Evolutionary conservation across 1,139 yeast genomes (phyloP).

Genomic region (Eremothecium cymbalariae): DNA sequence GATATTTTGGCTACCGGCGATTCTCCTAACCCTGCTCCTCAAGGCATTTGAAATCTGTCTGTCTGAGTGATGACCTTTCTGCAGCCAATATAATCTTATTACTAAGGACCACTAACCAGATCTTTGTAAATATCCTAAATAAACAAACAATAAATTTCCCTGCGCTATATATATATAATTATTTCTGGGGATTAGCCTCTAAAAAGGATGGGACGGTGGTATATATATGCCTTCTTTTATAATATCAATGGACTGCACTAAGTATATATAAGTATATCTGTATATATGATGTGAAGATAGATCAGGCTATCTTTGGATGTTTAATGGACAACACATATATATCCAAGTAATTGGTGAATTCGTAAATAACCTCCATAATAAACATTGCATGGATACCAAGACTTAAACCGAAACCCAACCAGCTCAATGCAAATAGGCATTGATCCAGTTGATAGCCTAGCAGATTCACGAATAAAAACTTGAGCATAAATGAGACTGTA

Average conservation of each 20-base stretch:
- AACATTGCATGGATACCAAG: constrained; percentile 74
- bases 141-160: too few relatives aligned
- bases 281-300: too few relatives aligned
- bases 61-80: constrained; percentile 7
- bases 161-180: too few relatives aligned
- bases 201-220: too few relatives aligned
- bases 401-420: constrained; percentile 70
- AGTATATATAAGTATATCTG: too few relatives aligned
- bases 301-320: constrained; percentile 46
- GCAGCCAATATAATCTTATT: not conserved
- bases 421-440: constrained; percentile 44
- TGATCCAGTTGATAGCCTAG: constrained; percentile 37
- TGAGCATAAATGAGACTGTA: constrained; percentile 41
- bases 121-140: too few relatives aligned
- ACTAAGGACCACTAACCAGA: too few relatives aligned
- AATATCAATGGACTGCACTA: too few relatives aligned
- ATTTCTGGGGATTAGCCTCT: too few relatives aligned
- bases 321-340: constrained; percentile 80
- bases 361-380: constrained; percentile 72
- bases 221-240: too few relatives aligned
- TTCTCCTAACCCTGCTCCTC: constrained; percentile 36
- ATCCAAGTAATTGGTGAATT: constrained; percentile 74
- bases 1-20: constrained; percentile 76
- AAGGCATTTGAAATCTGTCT: too few relatives aligned
- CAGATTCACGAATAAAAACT: constrained; percentile 35